Percentiles rank a stretch among this genome's conserved stretches.
Evolutionary conservation across 371 early-diverging fungal species (phyloP).

Genomic region (Capniomyces stellatus): DNA sequence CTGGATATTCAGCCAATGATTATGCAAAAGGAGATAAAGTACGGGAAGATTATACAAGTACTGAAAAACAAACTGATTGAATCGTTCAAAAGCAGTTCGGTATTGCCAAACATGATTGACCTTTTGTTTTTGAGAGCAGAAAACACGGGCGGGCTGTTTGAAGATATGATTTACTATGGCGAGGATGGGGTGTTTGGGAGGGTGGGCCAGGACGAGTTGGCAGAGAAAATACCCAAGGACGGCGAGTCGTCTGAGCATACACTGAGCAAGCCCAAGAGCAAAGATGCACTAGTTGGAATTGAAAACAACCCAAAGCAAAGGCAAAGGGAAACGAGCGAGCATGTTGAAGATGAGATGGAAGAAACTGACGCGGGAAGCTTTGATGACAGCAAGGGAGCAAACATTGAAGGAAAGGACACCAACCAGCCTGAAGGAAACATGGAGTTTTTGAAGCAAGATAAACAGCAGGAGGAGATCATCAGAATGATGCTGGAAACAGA

Average conservation of each 20-base stretch:
- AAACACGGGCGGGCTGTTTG: conserved; percentile 1
- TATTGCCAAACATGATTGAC: conserved; percentile 1
- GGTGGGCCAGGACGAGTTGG: too few relatives aligned
- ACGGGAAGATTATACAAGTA: not conserved
- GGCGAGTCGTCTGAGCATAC: too few relatives aligned
- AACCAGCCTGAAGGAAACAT: too few relatives aligned
- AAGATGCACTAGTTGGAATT: too few relatives aligned
- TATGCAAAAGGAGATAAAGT: conserved; percentile 2
- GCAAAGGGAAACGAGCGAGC: too few relatives aligned
- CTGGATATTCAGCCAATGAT: not conserved
- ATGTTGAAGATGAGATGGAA: too few relatives aligned
- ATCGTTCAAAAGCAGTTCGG: not conserved
- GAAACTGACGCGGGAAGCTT: too few relatives aligned
- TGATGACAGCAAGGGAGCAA: too few relatives aligned
- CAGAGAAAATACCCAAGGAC: too few relatives aligned
- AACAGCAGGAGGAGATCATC: not conserved
- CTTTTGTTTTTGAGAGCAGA: not conserved
- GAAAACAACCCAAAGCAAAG: too few relatives aligned
- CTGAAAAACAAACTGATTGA: not conserved
- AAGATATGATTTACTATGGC: not conserved
- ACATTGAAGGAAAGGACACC: too few relatives aligned
- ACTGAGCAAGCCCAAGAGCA: too few relatives aligned
- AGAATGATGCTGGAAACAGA: not conserved
- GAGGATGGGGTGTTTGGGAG: not conserved
- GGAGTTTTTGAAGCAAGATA: not conserved